Base-by-base conservation (phyloP, 2,329 filamentous ascomycete species). In the Exutisphaerella laricina region DNA sequence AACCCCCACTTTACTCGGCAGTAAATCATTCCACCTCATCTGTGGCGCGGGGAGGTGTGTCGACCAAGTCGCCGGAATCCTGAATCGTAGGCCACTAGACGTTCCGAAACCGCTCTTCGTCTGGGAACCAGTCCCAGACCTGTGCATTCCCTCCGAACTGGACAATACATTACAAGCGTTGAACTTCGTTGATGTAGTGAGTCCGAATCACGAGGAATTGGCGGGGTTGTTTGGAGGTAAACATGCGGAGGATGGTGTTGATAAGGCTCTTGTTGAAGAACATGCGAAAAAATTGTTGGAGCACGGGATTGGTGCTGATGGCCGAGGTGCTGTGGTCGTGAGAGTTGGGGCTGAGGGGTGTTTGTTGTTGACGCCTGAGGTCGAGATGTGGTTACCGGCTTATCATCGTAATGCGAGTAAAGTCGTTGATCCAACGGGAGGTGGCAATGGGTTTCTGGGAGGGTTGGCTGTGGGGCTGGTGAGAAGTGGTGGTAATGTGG, bases 61-160 rank as follows among this genome's bases (percentile, higher is more conserved):
- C 35, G 77, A 84, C 41, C 75, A 95, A 16, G 80, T 92, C 16
- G 66, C 76, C 1, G 77, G 80, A n/a, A 85, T 97, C 46, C 70
- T 80, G 4, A 67, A 71, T 3, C 61, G 70, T 33, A 74, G 80
- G 36, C 47, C 38, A 3, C 9, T 28, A 12, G 69, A 23, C 56
- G 12, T 20, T 2, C 12, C 29, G n/a, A 37, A 6, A 4, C 72
- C 89, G 1, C 66, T 88, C 5, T 87, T 96, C 62, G 79, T 97
- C 39, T 98, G 90, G 90, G 92, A 98, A 63, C 92, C 92, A 1
- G 85, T 96, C 1, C 92, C 92, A 1, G 88, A 96, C 64, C 74
- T 87, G 1, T 96, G 89, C 63, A 82, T 77, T 0, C 81, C 87
- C 0, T 78, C 80, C 23, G 73, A 82, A 49, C 62, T 77, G 14